A percentile compares a stretch with the other conserved stretches of the same genome.
These are phyloP conservation scores for Bondarzewia mesenterica DNA, from an alignment of 1,284 basidiomycete species.

Conservation along the genomic window DNA sequence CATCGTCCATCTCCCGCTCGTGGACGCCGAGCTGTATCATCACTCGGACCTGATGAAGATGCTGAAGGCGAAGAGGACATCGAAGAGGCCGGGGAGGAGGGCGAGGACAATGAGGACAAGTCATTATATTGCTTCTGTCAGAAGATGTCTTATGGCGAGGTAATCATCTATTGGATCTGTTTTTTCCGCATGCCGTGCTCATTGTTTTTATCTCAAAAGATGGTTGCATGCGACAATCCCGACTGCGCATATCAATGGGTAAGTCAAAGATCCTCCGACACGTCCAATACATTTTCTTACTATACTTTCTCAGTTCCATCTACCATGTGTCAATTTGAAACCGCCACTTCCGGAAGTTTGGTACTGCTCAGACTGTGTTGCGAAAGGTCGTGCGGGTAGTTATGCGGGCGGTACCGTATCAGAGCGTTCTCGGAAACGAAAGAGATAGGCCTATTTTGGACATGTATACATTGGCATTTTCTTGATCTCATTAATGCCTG, in stretches of 20 bases:
- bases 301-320: slow-evolving; percentile 51
- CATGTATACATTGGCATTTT: no score
- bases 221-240: slow-evolving; percentile 67
- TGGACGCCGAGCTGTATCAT: slow-evolving; percentile 27
- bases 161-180: slow-evolving; percentile 15
- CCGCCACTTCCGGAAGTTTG: slow-evolving; percentile 52
- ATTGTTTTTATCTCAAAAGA: slow-evolving; percentile 29
- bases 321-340: slow-evolving; percentile 52
- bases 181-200: background rate
- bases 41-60: slow-evolving; percentile 36
- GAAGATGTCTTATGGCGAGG: slow-evolving; percentile 57
- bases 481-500: no score
- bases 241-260: slow-evolving; percentile 69
- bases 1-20: slow-evolving; percentile 22
- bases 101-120: slow-evolving; percentile 44
- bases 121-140: slow-evolving; percentile 60
- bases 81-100: slow-evolving; percentile 35
- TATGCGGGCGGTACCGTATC: slow-evolving; percentile 8
- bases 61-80: slow-evolving; percentile 34
- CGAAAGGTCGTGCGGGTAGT: slow-evolving; percentile 14
- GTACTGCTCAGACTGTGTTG: slow-evolving; percentile 49
- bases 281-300: slow-evolving; percentile 1
- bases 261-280: slow-evolving; percentile 21
- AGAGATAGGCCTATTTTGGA: no score
- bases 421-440: slow-evolving; percentile 13